Conservation (phyloP, 2,329 filamentous ascomycete genomes). For the Aaosphaeria pasadenensis region DNA sequence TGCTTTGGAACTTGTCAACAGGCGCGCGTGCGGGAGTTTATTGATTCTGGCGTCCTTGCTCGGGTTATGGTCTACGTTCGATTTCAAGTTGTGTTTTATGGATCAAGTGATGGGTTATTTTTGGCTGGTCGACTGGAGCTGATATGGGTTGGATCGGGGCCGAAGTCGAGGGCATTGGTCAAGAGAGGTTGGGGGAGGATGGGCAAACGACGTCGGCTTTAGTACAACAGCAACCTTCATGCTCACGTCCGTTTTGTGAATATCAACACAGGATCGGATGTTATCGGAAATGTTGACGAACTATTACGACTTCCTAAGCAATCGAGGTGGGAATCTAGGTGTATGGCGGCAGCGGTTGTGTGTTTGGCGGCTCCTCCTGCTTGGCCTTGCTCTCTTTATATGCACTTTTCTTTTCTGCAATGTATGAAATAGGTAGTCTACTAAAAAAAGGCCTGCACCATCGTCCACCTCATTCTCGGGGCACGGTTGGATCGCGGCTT, state of each 20-base stretch:
- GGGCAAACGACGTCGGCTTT: too few relatives aligned
- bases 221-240: too few relatives aligned
- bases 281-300: too few relatives aligned
- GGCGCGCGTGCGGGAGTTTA: constrained; percentile 22
- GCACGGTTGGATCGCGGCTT: too few relatives aligned
- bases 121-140: too few relatives aligned
- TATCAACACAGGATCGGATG: too few relatives aligned
- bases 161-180: background rate
- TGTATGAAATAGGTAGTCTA: background rate
- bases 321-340: constrained; percentile 1
- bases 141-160: background rate
- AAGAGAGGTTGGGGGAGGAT: background rate
- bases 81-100: background rate
- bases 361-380: constrained; percentile 4
- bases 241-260: too few relatives aligned
- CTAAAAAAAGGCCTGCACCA: background rate
- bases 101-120: background rate
- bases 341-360: background rate
- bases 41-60: constrained; percentile 26
- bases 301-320: background rate
- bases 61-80: background rate
- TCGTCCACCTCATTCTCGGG: too few relatives aligned
- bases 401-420: background rate
- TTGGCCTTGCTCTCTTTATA: constrained; percentile 5
- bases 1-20: constrained; percentile 28